Conservation (phyloP, 1,284 basidiomycete species). For the Athelia sp. region DNA sequence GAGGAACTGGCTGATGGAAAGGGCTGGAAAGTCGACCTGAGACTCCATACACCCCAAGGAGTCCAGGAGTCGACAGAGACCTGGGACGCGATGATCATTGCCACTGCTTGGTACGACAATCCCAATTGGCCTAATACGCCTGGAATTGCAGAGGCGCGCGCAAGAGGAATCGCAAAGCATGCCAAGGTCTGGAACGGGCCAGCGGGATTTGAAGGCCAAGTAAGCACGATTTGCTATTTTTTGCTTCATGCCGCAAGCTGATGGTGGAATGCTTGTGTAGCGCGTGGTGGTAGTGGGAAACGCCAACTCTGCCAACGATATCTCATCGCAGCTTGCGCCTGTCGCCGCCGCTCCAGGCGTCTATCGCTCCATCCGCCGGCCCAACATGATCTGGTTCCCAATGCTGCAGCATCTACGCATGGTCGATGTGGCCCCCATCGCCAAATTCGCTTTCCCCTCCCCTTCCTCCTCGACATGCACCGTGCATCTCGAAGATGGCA, state of each 20-base stretch:
- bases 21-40: slow-evolving; percentile 35
- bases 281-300: slow-evolving; percentile 40
- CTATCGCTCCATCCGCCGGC: slow-evolving; percentile 37
- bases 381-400: slow-evolving; percentile 31
- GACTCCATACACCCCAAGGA: slow-evolving; percentile 27
- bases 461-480: slow-evolving; percentile 18
- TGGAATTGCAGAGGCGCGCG: slow-evolving; percentile 29
- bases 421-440: slow-evolving; percentile 32
- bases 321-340: slow-evolving; percentile 35
- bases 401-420: slow-evolving; percentile 36
- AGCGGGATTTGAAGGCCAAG: slow-evolving; percentile 33
- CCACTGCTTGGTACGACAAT: slow-evolving; percentile 40
- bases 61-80: slow-evolving; percentile 22
- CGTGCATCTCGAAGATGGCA: slow-evolving; percentile 30
- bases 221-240: slow-evolving; percentile 11
- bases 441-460: slow-evolving; percentile 23
- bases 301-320: slow-evolving; percentile 44
- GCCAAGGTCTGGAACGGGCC: slow-evolving; percentile 36
- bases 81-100: slow-evolving; percentile 42
- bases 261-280: slow-evolving; percentile 17
- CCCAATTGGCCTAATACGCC: slow-evolving; percentile 35
- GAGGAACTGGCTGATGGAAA: slow-evolving; percentile 25
- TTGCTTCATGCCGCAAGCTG: background rate
- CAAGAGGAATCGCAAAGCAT: slow-evolving; percentile 28
- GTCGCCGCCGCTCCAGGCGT: slow-evolving; percentile 29